Evolutionary conservation across 2,329 filamentous ascomycete genomes (phyloP).

Genomic region (Arthrinium phaeospermum): DNA sequence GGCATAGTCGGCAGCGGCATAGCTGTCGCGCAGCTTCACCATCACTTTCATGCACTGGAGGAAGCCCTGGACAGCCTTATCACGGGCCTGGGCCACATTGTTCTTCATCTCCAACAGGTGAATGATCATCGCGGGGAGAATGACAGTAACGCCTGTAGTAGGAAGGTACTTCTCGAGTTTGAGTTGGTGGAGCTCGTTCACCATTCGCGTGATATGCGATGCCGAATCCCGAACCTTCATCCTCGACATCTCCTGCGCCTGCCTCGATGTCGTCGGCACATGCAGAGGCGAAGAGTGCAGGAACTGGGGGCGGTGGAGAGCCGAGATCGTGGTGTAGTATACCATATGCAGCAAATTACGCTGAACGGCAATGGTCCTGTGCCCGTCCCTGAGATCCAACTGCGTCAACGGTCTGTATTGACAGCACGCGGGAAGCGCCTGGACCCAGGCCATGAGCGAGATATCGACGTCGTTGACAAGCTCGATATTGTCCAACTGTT

Average conservation of each 20-base stretch:
- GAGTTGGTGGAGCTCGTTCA: conserved; percentile 73
- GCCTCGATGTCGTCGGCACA: conserved; percentile 60
- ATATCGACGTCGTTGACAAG: conserved; percentile 80
- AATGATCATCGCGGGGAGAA: conserved; percentile 91
- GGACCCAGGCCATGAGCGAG: conserved; percentile 79
- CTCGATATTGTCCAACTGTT: conserved; percentile 79
- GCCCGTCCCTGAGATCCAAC: conserved; percentile 64
- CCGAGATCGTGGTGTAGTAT: conserved; percentile 89
- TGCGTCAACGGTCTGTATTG: conserved; percentile 65
- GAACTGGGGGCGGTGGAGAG: conserved; percentile 89
- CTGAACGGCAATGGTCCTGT: conserved; percentile 69
- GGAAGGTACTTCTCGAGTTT: conserved; percentile 81
- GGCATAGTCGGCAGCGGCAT: conserved; percentile 94
- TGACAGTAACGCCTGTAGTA: conserved; percentile 88
- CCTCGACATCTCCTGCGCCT: conserved; percentile 82
- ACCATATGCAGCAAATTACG: conserved; percentile 91
- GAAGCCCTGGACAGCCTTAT: conserved; percentile 79
- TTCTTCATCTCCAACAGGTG: conserved; percentile 93
- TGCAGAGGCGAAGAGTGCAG: conserved; percentile 72
- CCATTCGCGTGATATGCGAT: conserved; percentile 83
- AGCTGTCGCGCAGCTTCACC: conserved; percentile 84
- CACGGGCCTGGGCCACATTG: conserved; percentile 71
- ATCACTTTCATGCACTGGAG: conserved; percentile 92
- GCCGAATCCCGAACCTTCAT: conserved; percentile 84
- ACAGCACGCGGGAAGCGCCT: conserved; percentile 73